Evolutionary conservation across 306 rosid genomes (phyloP).

Genomic region (Quercus wislizeni): DNA sequence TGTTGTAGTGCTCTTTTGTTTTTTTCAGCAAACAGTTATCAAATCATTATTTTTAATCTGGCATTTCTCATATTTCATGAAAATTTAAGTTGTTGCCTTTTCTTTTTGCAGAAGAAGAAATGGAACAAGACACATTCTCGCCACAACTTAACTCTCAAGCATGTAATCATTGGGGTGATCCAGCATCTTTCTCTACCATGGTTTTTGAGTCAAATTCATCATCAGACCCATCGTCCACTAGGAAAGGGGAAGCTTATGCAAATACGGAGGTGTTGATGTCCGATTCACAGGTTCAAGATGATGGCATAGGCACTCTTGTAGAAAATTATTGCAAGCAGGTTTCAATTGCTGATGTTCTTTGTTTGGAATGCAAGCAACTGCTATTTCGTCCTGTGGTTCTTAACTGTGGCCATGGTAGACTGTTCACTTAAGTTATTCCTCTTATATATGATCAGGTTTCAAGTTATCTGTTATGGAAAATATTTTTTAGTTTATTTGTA

Average conservation of each 20-base stretch:
- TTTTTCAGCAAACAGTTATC: background rate
- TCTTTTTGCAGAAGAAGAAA: constrained; percentile 66
- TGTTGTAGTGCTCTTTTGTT: background rate
- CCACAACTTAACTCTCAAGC: constrained; percentile 61
- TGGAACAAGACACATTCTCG: constrained; percentile 34
- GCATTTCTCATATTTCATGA: background rate
- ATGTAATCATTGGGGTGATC: constrained; percentile 27
- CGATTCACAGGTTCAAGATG: background rate
- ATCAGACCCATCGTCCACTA: background rate
- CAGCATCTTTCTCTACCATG: constrained; percentile 24
- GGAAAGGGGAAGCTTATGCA: constrained; percentile 22
- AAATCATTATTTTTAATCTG: background rate
- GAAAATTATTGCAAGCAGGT: constrained; percentile 22
- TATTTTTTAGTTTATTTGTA: background rate
- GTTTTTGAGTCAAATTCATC: constrained; percentile 14
- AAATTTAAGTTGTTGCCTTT: background rate
- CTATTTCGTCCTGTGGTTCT: constrained; percentile 73
- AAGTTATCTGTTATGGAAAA: constrained; percentile 4
- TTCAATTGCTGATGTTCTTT: constrained; percentile 59
- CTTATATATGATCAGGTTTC: constrained; percentile 1
- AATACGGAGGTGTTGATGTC: constrained; percentile 10
- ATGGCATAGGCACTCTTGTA: background rate
- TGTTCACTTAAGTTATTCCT: constrained; percentile 16
- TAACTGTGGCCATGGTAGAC: constrained; percentile 87
- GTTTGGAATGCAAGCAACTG: constrained; percentile 65